phyloP scores from a whole-genome alignment of 257 asterid species.

The Gentiana straminea region DNA sequence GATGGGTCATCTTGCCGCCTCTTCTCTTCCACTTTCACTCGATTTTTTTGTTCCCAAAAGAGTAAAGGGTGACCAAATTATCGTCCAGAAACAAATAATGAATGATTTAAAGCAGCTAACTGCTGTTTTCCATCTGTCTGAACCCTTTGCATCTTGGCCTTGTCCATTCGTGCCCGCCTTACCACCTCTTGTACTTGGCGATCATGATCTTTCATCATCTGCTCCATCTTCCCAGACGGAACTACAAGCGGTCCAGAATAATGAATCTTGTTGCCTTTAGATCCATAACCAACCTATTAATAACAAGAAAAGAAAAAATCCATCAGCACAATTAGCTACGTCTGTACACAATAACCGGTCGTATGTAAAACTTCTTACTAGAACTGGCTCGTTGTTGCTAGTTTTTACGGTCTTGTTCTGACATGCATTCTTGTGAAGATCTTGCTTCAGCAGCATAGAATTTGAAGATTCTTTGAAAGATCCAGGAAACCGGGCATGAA shows the following conservation, averaged over 20 bases:
- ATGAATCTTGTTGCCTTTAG: conserved; percentile 75
- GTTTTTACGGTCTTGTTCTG: conserved; percentile 47
- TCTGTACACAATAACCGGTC: not conserved
- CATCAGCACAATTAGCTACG: not conserved
- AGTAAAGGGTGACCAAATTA: conserved; percentile 13
- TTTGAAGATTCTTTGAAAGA: conserved; percentile 69
- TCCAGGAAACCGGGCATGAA: conserved; percentile 67
- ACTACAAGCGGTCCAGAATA: conserved; percentile 87
- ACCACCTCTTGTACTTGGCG: conserved; percentile 90
- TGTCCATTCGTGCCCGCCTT: conserved; percentile 76
- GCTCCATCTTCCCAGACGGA: conserved; percentile 83
- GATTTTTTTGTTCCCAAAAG: too few relatives aligned
- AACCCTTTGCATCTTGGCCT: conserved; percentile 55
- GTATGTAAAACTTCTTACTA: conserved; percentile 25
- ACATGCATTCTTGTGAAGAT: conserved; percentile 23
- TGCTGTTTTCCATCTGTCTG: conserved; percentile 46
- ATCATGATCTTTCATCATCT: conserved; percentile 79
- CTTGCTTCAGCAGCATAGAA: conserved; percentile 18
- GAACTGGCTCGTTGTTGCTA: conserved; percentile 45
- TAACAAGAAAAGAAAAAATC: not conserved
- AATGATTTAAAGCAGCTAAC: conserved; percentile 23
- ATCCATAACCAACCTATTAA: conserved; percentile 60
- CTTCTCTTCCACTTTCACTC: too few relatives aligned
- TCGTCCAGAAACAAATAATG: conserved; percentile 63
- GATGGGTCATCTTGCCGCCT: too few relatives aligned